Conservation (phyloP, 768 basidiomycete genomes). For the Calocera cornea region DNA sequence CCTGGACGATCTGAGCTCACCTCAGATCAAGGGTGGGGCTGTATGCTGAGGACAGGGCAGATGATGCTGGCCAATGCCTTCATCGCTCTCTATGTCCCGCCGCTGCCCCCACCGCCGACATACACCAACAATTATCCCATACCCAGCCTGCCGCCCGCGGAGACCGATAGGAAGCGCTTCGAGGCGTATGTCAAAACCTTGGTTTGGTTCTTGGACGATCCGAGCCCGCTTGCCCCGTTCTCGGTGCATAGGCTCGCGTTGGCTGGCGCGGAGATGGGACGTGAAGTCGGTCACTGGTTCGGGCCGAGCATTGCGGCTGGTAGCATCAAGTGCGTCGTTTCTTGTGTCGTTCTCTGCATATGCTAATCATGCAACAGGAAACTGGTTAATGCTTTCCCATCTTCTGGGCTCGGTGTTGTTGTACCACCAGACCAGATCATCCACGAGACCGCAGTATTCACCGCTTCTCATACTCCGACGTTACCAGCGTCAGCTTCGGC, state of each 20-base stretch:
- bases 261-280: slow-evolving; percentile 87
- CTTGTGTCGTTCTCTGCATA: not conserved
- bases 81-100: slow-evolving; percentile 48
- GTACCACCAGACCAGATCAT: slow-evolving; percentile 72
- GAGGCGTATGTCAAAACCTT: slow-evolving; percentile 66
- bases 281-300: slow-evolving; percentile 95
- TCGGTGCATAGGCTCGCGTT: slow-evolving; percentile 93
- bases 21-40: slow-evolving; percentile 73
- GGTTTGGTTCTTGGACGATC: slow-evolving; percentile 91
- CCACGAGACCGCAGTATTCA: slow-evolving; percentile 74
- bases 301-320: slow-evolving; percentile 96
- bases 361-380: slow-evolving; percentile 34
- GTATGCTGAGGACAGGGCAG: slow-evolving; percentile 82
- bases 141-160: not conserved
- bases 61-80: slow-evolving; percentile 69
- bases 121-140: not conserved
- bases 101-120: not conserved
- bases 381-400: slow-evolving; percentile 64
- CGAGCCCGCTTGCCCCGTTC: slow-evolving; percentile 72
- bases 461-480: slow-evolving; percentile 38
- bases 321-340: slow-evolving; percentile 60
- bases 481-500: not conserved
- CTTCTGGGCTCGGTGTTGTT: slow-evolving; percentile 65
- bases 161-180: not conserved
- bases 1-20: slow-evolving; percentile 44